Percentiles rank a stretch among this genome's conserved stretches.
These are phyloP conservation scores for Marasmius sp. DNA, from an alignment of 1,284 basidiomycete genomes.

Conservation along the genomic window DNA sequence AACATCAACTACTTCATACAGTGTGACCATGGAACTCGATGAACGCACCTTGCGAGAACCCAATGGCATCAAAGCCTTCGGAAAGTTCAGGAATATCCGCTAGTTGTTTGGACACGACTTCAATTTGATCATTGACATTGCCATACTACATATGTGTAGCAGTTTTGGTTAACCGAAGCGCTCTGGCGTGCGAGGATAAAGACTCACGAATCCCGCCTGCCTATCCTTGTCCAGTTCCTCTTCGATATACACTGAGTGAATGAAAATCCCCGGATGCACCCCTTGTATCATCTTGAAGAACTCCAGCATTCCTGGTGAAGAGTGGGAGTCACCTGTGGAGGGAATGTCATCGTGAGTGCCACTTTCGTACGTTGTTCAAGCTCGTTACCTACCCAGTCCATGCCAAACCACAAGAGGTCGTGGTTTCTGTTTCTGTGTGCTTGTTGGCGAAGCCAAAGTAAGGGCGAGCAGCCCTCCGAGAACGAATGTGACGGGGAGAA, in stretches of 20 bases:
- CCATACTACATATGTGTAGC: slow-evolving; percentile 61
- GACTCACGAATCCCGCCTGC: slow-evolving; percentile 77
- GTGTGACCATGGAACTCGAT: background rate
- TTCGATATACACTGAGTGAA: slow-evolving; percentile 80
- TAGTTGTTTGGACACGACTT: slow-evolving; percentile 68
- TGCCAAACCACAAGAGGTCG: slow-evolving; percentile 94
- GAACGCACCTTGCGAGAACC: slow-evolving; percentile 81
- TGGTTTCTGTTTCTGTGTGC: slow-evolving; percentile 10
- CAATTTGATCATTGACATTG: slow-evolving; percentile 74
- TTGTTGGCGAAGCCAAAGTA: slow-evolving; percentile 10
- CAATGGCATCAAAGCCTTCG: slow-evolving; percentile 86
- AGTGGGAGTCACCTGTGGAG: slow-evolving; percentile 55
- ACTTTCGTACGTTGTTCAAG: background rate
- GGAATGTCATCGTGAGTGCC: background rate
- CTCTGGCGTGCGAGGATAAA: background rate
- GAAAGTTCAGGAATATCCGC: slow-evolving; percentile 66
- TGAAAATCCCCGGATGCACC: slow-evolving; percentile 82
- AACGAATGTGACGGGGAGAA: background rate
- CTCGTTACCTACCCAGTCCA: slow-evolving; percentile 64
- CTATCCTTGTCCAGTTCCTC: slow-evolving; percentile 69
- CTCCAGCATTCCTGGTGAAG: slow-evolving; percentile 65
- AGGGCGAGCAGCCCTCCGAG: background rate
- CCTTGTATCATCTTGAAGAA: slow-evolving; percentile 69
- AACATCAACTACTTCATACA: slow-evolving; percentile 14
- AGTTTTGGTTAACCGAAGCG: background rate